phyloP scores from a whole-genome alignment of 2,329 filamentous ascomycete genomes.

The Alternaria rosae region DNA sequence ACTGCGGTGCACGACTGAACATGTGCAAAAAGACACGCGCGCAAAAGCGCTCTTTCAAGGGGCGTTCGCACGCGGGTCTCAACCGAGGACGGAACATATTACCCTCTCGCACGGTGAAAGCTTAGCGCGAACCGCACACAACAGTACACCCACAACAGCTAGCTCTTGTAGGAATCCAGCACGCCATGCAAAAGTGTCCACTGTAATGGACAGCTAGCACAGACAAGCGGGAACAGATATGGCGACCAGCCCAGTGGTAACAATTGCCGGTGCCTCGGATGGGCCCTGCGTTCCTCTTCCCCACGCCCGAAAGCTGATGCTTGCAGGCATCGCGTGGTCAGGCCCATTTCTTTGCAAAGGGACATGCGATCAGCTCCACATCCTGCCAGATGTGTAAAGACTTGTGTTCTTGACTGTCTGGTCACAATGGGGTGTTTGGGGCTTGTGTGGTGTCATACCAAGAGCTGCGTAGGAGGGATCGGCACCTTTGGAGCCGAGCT shows the following conservation, averaged over 20 bases:
- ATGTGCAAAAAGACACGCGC: background rate
- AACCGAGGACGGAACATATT: background rate
- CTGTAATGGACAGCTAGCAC: background rate
- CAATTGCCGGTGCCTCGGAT: slow-evolving; percentile 24
- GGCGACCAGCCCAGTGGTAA: slow-evolving; percentile 7
- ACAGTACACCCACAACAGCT: background rate
- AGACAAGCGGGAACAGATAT: background rate
- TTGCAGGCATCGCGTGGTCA: slow-evolving; percentile 16
- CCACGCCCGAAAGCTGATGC: slow-evolving; percentile 20
- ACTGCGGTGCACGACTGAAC: background rate
- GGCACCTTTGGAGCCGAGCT: background rate
- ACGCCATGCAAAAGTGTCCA: background rate
- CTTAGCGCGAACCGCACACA: slow-evolving; percentile 11
- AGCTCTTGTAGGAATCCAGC: background rate
- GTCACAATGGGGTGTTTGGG: background rate
- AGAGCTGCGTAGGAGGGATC: background rate
- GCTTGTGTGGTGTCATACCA: slow-evolving; percentile 7
- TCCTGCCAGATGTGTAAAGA: background rate
- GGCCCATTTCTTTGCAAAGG: background rate
- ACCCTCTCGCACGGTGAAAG: slow-evolving; percentile 10
- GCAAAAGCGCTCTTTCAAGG: background rate
- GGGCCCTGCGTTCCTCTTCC: slow-evolving; percentile 13
- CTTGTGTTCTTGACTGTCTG: background rate
- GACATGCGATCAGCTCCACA: slow-evolving; percentile 1
- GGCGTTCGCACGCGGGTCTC: background rate